A percentile compares a stretch with the other conserved stretches of the same genome.
These are phyloP conservation scores for Globisporangium nagaii DNA, from an alignment of 352 stramenopile species.

Conservation along the genomic window DNA sequence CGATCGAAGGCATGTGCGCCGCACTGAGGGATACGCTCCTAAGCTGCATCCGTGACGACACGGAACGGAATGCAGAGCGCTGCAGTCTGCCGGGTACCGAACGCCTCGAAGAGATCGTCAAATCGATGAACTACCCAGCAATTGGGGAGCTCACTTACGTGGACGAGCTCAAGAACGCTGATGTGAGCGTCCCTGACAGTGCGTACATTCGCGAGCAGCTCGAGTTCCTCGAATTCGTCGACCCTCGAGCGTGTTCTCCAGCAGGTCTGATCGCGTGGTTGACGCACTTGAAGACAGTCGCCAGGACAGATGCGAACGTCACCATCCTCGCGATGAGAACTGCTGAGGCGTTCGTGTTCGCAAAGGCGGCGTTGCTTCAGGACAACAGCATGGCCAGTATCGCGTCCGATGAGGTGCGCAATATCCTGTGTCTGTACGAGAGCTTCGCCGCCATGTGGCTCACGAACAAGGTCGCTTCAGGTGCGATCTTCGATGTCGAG, in stretches of 20 bases:
- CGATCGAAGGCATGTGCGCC: background rate
- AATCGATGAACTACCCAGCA: background rate
- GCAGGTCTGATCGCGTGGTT: constrained; percentile 6
- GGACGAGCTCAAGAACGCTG: background rate
- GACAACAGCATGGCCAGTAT: too few species aligned
- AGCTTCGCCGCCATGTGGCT: too few species aligned
- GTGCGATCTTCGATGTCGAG: constrained; percentile 22
- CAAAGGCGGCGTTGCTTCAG: background rate
- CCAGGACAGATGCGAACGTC: background rate
- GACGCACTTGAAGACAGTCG: background rate
- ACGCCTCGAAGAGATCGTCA: background rate
- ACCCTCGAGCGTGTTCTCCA: background rate
- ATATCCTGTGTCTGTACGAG: constrained; percentile 6
- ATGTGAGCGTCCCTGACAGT: background rate
- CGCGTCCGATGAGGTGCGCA: background rate
- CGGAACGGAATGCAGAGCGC: too few species aligned
- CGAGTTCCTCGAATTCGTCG: background rate
- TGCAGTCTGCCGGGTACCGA: background rate
- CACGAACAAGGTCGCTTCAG: too few species aligned
- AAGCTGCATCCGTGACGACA: too few species aligned
- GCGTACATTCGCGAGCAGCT: background rate
- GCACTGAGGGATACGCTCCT: background rate
- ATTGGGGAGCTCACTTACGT: background rate
- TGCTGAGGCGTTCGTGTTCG: constrained; percentile 29
- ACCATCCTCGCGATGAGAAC: constrained; percentile 16